Base-by-base conservation (phyloP, 2,329 filamentous ascomycete species). In the Aspergillus glaucus region DNA sequence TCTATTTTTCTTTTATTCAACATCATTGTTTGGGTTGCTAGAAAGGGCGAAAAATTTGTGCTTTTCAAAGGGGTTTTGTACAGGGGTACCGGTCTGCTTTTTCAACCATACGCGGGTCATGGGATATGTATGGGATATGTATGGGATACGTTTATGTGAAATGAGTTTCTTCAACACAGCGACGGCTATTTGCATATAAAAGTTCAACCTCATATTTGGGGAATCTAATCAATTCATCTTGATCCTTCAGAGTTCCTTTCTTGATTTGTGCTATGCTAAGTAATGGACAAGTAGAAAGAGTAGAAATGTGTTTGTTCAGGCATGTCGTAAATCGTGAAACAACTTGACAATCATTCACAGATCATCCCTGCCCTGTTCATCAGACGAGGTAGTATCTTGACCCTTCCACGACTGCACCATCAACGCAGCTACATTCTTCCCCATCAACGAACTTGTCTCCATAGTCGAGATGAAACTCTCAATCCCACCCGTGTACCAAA, bases 381-480 rank as follows among this genome's bases (percentile, higher is more conserved):
- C 10, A 24, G 8, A 36, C 39, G 19, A 26, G n/a, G 2, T 21
- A n/a, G 45, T 24, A 4, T 39, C 44, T 36, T 57, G 26, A 21
- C 58, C 77, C 47, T 77, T 67, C 50, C 79, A 74, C 4, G 69
- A 79, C 71, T 75, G 79, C 63, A 64, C 62, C 44, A 81, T 81
- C 54, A 81, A 77, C 48, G 75, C 74, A 14, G 74, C 75, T 47
- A 79, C 74, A 52, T 84, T 84, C 63, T 68, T 75, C 4, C 93
- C 93, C 82, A 93, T 93, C 57, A 97, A 69, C 1, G 88, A 87
- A 65, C 85, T 95, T 6, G 93, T 96, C 75, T 98, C 93, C 93
- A 98, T 97, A 0, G 90, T 95, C 8, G 87, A 93, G 57, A 97
- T 94, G 65, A 98, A 96, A 57, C 86, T 86, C 71, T 97, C 92